These are phyloP conservation scores for Mycothermus thermophilus DNA, from an alignment of 495 filamentous ascomycete genomes.

Conservation along the genomic window DNA sequence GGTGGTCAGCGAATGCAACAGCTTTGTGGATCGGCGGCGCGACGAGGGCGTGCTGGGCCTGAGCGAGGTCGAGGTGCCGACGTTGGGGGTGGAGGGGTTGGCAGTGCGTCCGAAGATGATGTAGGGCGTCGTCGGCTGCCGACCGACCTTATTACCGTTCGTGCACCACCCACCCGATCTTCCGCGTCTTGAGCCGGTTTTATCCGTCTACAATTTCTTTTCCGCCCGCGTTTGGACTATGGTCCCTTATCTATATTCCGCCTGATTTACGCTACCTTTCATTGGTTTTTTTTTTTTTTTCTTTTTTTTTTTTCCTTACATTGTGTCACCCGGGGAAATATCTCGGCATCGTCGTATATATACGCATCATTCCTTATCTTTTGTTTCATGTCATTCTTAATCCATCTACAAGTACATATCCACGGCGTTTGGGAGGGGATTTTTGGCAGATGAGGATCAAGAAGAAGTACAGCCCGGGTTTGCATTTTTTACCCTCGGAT, in stretches of 20 bases:
- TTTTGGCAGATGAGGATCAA: no score
- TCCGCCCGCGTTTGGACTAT: background rate
- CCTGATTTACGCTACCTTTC: background rate
- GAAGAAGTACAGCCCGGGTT: no score
- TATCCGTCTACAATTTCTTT: no score
- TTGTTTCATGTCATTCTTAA: no score
- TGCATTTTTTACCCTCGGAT: no score
- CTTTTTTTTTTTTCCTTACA: background rate
- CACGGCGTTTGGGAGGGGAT: no score
- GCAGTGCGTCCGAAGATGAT: slow-evolving; percentile 35
- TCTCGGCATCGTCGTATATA: no score
- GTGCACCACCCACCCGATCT: no score
- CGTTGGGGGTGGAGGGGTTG: slow-evolving; percentile 73
- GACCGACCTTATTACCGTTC: background rate
- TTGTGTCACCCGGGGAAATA: no score
- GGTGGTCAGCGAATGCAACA: slow-evolving; percentile 77
- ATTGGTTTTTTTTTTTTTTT: background rate
- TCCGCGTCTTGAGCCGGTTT: no score
- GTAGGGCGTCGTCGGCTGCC: slow-evolving; percentile 1
- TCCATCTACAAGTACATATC: no score
- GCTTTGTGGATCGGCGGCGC: slow-evolving; percentile 75
- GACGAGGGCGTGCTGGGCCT: slow-evolving; percentile 71
- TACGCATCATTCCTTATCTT: no score
- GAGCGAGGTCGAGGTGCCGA: slow-evolving; percentile 73
- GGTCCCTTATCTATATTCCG: background rate